Evolutionary conservation across 768 basidiomycete species (phyloP).

Genomic region (Mrakia frigida): DNA sequence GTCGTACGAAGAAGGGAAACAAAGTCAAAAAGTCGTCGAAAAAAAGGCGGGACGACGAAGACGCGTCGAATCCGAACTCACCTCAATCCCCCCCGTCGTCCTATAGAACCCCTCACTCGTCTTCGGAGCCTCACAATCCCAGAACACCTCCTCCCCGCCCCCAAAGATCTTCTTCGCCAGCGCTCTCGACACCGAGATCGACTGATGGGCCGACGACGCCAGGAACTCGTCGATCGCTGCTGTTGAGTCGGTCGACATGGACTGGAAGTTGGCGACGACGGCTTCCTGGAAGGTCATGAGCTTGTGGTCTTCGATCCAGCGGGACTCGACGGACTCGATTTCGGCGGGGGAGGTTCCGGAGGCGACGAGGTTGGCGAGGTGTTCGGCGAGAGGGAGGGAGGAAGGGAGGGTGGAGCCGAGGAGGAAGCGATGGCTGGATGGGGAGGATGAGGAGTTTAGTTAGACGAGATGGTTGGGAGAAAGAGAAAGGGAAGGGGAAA

Average conservation of each 20-base stretch:
- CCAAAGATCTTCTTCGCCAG: constrained; percentile 66
- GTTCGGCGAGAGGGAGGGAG: not conserved
- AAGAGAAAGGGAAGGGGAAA: not conserved
- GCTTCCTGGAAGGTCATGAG: constrained; percentile 73
- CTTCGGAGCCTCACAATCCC: constrained; percentile 86
- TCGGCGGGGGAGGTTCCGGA: constrained; percentile 50
- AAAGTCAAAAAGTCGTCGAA: too few species aligned
- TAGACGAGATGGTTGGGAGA: not conserved
- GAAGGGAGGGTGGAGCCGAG: constrained; percentile 5
- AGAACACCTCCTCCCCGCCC: constrained; percentile 62
- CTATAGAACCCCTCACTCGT: constrained; percentile 91
- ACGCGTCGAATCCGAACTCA: constrained; percentile 37
- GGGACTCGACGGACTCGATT: constrained; percentile 65
- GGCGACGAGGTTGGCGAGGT: constrained; percentile 4
- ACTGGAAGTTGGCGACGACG: not conserved
- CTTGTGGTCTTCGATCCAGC: constrained; percentile 65
- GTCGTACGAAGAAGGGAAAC: not conserved
- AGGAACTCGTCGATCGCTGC: not conserved
- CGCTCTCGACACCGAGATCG: constrained; percentile 47
- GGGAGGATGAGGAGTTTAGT: not conserved
- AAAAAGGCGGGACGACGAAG: too few species aligned
- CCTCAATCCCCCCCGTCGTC: constrained; percentile 71
- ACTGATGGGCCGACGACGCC: not conserved
- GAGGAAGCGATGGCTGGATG: constrained; percentile 1
- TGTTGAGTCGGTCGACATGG: not conserved